Evolutionary conservation across 768 basidiomycete species (phyloP), one percentile per base, ranked within the genome.

Genomic region (Dioszegia aurantiaca): DNA sequence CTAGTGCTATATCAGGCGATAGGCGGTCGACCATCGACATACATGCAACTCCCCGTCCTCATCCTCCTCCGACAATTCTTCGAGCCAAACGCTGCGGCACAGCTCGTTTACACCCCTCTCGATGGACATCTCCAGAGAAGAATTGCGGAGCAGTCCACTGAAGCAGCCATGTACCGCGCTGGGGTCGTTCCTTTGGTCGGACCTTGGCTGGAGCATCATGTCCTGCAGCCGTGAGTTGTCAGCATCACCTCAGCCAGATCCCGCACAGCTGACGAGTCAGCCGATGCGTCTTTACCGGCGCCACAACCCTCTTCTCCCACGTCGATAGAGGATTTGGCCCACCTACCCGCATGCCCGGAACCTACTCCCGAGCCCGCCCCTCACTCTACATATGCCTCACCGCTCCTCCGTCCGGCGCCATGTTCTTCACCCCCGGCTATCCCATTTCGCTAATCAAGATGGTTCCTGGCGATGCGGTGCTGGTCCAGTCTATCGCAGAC

Each of bases 361-460:
- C 43, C 3, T 44, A 23, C 43, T 23, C 21, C 43, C 16, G 23
- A 3, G 43, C 19, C 43, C 43, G 23, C 43, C 43, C 43, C 2
- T 44, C 43, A 21, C 17, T 44, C 43, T 44, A 44, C 23, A 44
- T 44, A n/a, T 44, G 43, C 43, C 43, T 44, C 43, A 4, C 43
- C 43, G 43, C 43, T 23, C 43, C 43, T 21, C 43, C 43, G 4
- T 8, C n/a, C 43, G 43, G 43, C n/a, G 43, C 43, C 17, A 17
- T 19, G n/a, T 44, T 44, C 43, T 44, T 44, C 43, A 23, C 43
- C 6, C 43, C 43, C 3, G 43, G 43, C 43, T 19, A 44, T 24
- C 43, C 19, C 6, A 19, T 23, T 21, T n/a, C 16, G 16, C 19
- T 44, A n/a, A 11, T 4, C 33, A n/a, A n/a, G n/a, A n/a, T n/a